phyloP scores from a whole-genome alignment of 768 basidiomycete genomes.

The Termitomyces sp. region DNA sequence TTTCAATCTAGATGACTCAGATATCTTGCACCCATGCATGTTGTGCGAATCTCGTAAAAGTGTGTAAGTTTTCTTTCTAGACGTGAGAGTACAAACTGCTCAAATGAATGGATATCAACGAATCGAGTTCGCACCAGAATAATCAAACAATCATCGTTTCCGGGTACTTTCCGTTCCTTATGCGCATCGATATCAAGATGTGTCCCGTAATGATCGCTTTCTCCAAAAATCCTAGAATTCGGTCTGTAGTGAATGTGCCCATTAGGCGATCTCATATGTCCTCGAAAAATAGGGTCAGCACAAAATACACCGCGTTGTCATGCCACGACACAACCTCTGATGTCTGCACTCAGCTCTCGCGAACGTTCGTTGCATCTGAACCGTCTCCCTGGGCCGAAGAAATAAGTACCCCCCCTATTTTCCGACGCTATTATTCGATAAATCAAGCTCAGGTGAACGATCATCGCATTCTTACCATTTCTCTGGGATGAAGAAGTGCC shows the following conservation, averaged over 20 bases:
- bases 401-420: not conserved
- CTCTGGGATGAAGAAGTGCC: not conserved
- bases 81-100: not conserved
- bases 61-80: not conserved
- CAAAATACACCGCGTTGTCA: not conserved
- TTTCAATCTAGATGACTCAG: not conserved
- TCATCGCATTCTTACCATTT: not conserved
- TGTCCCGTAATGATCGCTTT: not conserved
- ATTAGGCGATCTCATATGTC: not conserved
- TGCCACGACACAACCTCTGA: not conserved
- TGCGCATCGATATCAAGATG: not conserved
- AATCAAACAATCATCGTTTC: not conserved
- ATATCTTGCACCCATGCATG: not conserved
- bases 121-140: not conserved
- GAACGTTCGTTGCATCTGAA: too few relatives aligned
- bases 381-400: not conserved
- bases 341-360: not conserved
- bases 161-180: not conserved
- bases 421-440: too few relatives aligned
- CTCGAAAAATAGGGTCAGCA: too few relatives aligned
- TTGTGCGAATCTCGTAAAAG: not conserved
- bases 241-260: not conserved
- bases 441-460: not conserved
- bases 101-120: not conserved
- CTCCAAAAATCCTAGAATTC: too few relatives aligned